phyloP scores from a whole-genome alignment of 116 monocot genomes.

The Posidonia oceanica region DNA sequence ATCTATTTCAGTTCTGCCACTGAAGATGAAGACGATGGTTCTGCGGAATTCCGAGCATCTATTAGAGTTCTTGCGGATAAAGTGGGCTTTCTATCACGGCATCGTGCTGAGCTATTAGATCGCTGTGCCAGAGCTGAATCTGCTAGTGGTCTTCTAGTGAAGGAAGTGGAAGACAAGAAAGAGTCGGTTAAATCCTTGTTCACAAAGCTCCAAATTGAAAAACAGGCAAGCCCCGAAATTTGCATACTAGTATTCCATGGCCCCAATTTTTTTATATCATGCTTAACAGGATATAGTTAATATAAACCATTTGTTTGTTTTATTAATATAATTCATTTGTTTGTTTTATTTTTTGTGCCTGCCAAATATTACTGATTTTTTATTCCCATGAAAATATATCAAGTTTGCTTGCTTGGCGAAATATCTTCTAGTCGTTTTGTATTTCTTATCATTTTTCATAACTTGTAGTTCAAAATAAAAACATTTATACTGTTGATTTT shows the following conservation, averaged over 20 bases:
- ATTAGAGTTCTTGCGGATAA: constrained; percentile 75
- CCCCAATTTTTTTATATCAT: too few relatives aligned
- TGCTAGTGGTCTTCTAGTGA: constrained; percentile 31
- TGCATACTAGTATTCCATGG: not conserved
- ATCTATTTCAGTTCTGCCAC: constrained; percentile 39
- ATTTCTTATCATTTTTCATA: too few relatives aligned
- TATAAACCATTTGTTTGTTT: too few relatives aligned
- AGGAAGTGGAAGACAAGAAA: constrained; percentile 79
- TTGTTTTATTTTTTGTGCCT: too few relatives aligned
- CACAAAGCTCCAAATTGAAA: constrained; percentile 64
- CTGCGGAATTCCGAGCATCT: constrained; percentile 54
- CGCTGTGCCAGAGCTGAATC: constrained; percentile 42
- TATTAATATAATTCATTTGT: too few relatives aligned
- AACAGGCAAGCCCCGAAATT: constrained; percentile 40
- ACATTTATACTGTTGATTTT: too few relatives aligned
- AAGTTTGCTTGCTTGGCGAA: too few relatives aligned
- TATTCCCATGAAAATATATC: too few relatives aligned
- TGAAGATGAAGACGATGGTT: constrained; percentile 68
- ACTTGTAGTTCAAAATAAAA: too few relatives aligned
- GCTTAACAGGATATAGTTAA: too few relatives aligned
- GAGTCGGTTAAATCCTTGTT: constrained; percentile 66
- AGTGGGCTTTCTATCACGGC: constrained; percentile 34
- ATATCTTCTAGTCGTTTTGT: too few relatives aligned
- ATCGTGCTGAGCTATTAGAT: constrained; percentile 50
- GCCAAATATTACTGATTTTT: too few relatives aligned